These are phyloP conservation scores for Penicillium brasilianum DNA, from an alignment of 2,329 filamentous ascomycete genomes.

Conservation along the genomic window DNA sequence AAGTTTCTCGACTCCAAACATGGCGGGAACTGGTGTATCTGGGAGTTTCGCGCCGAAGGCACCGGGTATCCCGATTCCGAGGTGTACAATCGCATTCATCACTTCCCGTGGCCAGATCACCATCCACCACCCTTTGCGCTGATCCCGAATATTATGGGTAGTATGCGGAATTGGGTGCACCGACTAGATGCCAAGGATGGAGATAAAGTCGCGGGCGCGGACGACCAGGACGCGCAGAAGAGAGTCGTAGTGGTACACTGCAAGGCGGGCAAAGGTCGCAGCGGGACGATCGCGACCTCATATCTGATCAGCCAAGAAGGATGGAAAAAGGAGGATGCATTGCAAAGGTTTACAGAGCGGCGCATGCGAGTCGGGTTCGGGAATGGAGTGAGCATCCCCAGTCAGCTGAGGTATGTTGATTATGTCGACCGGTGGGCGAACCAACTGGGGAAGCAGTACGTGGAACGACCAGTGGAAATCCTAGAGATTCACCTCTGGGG, in stretches of 20 bases:
- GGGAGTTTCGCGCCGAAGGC: slow-evolving; percentile 96
- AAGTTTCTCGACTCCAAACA: slow-evolving; percentile 87
- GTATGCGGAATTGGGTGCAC: slow-evolving; percentile 87
- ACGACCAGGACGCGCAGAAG: slow-evolving; percentile 35
- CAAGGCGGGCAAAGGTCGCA: slow-evolving; percentile 94
- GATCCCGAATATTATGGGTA: slow-evolving; percentile 85
- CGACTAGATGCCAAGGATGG: slow-evolving; percentile 37
- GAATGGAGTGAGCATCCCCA: slow-evolving; percentile 87
- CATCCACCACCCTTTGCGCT: slow-evolving; percentile 92
- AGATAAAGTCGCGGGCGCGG: neutral
- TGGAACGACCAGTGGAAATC: slow-evolving; percentile 82
- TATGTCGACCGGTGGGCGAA: slow-evolving; percentile 90
- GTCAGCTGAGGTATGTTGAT: slow-evolving; percentile 82
- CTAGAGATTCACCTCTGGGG: slow-evolving; percentile 91
- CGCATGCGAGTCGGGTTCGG: slow-evolving; percentile 91
- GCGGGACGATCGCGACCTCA: slow-evolving; percentile 83
- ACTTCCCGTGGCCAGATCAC: slow-evolving; percentile 97
- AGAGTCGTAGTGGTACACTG: slow-evolving; percentile 92
- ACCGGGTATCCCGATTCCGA: slow-evolving; percentile 92
- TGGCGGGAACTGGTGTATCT: slow-evolving; percentile 85
- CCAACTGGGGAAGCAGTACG: slow-evolving; percentile 72
- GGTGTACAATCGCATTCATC: slow-evolving; percentile 81
- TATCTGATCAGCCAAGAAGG: slow-evolving; percentile 89
- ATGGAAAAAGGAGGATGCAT: slow-evolving; percentile 67
- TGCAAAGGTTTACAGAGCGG: slow-evolving; percentile 74